Evolutionary conservation across 352 stramenopile species (phyloP).

Genomic region (Globisporangium mamillatum): DNA sequence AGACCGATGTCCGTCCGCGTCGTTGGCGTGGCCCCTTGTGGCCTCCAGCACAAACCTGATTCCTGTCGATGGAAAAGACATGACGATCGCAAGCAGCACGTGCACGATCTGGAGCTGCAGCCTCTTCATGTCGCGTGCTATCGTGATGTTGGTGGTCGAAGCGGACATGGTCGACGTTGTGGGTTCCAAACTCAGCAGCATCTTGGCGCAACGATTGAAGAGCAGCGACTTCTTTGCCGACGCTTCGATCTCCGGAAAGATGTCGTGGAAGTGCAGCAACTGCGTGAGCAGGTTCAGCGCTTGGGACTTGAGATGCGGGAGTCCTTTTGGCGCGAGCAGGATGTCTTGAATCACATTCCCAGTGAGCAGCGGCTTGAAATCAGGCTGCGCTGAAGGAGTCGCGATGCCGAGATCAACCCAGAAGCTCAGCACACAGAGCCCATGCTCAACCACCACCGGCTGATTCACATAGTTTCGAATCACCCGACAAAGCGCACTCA

Average conservation of each 20-base stretch:
- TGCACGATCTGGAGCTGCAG: constrained; percentile 61
- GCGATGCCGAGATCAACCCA: constrained; percentile 41
- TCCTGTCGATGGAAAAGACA: constrained; percentile 54
- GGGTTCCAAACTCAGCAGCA: constrained; percentile 28
- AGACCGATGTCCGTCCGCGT: constrained; percentile 51
- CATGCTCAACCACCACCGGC: constrained; percentile 35
- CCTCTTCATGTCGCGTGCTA: constrained; percentile 21
- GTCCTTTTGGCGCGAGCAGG: constrained; percentile 39
- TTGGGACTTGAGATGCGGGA: constrained; percentile 29
- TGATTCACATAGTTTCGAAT: constrained; percentile 55
- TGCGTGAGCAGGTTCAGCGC: constrained; percentile 40
- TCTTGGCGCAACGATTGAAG: constrained; percentile 70
- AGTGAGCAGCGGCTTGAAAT: constrained; percentile 48
- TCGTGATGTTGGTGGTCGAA: neutral
- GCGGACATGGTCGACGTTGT: neutral
- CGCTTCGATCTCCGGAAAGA: constrained; percentile 38
- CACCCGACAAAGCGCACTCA: constrained; percentile 44
- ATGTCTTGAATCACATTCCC: constrained; percentile 52
- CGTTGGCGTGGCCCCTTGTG: constrained; percentile 44
- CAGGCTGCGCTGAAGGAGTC: constrained; percentile 16
- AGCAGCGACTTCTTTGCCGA: constrained; percentile 55
- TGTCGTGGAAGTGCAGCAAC: constrained; percentile 37
- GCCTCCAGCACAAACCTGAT: constrained; percentile 71
- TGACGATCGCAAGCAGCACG: constrained; percentile 50
- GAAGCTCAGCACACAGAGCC: constrained; percentile 37